Conservation (phyloP, 2,329 filamentous ascomycete genomes). For the Fusarium nelsonii region DNA sequence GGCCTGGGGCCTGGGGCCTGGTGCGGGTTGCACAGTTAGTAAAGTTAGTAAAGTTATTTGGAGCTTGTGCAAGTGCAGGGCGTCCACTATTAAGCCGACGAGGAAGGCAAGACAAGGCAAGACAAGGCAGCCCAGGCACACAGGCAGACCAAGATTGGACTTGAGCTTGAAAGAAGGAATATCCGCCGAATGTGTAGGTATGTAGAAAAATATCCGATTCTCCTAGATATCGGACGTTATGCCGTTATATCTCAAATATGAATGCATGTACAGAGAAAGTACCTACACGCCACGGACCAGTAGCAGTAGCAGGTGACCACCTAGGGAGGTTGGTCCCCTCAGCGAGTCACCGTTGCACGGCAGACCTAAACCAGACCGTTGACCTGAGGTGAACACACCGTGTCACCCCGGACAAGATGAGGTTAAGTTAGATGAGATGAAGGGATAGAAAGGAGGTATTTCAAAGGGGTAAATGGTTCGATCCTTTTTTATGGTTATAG, state of each 20-base stretch:
- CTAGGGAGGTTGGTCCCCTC: slow-evolving; percentile 28
- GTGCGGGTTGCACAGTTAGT: slow-evolving; percentile 31
- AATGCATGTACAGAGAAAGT: not conserved
- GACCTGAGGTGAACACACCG: slow-evolving; percentile 26
- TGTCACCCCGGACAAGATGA: slow-evolving; percentile 23
- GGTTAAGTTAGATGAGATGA: slow-evolving; percentile 8
- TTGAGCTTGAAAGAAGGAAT: not conserved
- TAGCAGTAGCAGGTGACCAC: slow-evolving; percentile 29
- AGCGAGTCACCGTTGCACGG: slow-evolving; percentile 33
- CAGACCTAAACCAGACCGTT: slow-evolving; percentile 5
- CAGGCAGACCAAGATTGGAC: not conserved
- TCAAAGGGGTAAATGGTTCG: not conserved
- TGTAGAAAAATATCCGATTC: not conserved
- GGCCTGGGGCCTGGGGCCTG: not conserved
- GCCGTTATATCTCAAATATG: not conserved
- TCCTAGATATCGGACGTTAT: not conserved
- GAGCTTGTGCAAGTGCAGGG: slow-evolving; percentile 30
- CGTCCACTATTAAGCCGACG: slow-evolving; percentile 36
- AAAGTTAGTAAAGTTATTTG: slow-evolving; percentile 16
- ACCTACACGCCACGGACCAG: slow-evolving; percentile 14
- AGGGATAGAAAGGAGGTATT: slow-evolving; percentile 14
- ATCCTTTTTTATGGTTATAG: not conserved
- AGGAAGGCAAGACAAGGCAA: not conserved
- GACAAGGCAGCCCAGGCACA: not conserved
- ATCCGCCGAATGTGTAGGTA: not conserved